Percentiles rank a stretch among this genome's conserved stretches.
Evolutionary conservation across 768 basidiomycete genomes (phyloP).

Genomic region (Termitomyces titanicus): DNA sequence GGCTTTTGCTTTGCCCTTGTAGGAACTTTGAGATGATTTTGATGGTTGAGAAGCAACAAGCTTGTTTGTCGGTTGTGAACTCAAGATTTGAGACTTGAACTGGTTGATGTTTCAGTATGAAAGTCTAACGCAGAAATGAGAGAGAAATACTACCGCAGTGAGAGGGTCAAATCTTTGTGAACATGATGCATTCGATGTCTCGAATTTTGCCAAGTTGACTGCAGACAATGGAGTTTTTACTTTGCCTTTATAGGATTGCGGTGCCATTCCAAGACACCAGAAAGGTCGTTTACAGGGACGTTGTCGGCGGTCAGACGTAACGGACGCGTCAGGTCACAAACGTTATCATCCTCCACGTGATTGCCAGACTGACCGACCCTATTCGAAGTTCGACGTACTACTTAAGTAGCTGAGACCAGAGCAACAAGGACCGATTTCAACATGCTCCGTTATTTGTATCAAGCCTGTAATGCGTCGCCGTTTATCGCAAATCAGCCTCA

Average conservation of each 20-base stretch:
- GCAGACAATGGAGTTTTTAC: slow-evolving; percentile 9
- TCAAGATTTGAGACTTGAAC: slow-evolving; percentile 10
- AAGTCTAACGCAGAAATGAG: not conserved
- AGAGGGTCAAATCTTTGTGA: slow-evolving; percentile 19
- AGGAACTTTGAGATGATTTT: slow-evolving; percentile 4
- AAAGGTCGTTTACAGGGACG: not conserved
- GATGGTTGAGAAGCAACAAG: slow-evolving; percentile 4
- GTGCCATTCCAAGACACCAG: not conserved
- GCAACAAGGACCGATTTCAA: not conserved
- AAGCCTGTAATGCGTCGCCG: no score
- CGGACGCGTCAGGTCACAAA: not conserved
- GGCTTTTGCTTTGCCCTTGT: slow-evolving; percentile 23
- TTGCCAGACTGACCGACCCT: no score
- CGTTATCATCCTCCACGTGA: not conserved
- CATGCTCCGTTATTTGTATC: no score
- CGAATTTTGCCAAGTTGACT: slow-evolving; percentile 12
- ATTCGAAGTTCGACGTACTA: no score
- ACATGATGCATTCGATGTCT: not conserved
- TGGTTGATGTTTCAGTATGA: not conserved
- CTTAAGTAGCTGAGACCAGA: no score
- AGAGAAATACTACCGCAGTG: slow-evolving; percentile 20
- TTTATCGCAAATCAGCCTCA: not conserved
- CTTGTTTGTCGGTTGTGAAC: not conserved
- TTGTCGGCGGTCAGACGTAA: not conserved
- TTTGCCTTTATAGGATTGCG: not conserved